Evolutionary conservation across 352 stramenopile species (phyloP).

Genomic region (Globisporangium polare): DNA sequence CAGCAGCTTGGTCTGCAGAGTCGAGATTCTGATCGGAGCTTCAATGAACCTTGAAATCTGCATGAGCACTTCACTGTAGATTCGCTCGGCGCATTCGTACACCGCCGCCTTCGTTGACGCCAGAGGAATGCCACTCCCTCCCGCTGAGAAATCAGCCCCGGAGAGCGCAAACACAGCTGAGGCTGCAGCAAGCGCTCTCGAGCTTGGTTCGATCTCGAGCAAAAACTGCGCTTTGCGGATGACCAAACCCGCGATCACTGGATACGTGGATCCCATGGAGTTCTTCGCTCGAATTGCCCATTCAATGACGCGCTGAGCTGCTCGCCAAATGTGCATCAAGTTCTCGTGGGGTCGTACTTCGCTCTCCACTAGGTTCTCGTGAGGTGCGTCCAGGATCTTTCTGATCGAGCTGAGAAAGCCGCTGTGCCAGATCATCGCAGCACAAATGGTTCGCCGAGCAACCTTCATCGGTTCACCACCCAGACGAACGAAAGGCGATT

Average conservation of each 20-base stretch:
- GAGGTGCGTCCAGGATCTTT: slow-evolving; percentile 36
- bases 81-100: slow-evolving; percentile 73
- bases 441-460: slow-evolving; percentile 78
- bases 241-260: slow-evolving; percentile 69
- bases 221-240: slow-evolving; percentile 86
- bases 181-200: slow-evolving; percentile 62
- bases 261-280: slow-evolving; percentile 82
- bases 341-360: slow-evolving; percentile 83
- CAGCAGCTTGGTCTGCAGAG: slow-evolving; percentile 69
- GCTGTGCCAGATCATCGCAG: slow-evolving; percentile 88
- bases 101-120: slow-evolving; percentile 47
- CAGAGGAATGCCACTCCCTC: slow-evolving; percentile 24
- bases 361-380: slow-evolving; percentile 47
- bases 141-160: slow-evolving; percentile 22
- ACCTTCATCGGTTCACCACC: slow-evolving; percentile 85
- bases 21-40: slow-evolving; percentile 67
- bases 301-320: slow-evolving; percentile 83
- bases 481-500: slow-evolving; percentile 77
- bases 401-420: slow-evolving; percentile 63
- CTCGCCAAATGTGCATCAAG: slow-evolving; percentile 89
- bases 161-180: slow-evolving; percentile 59
- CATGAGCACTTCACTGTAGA: slow-evolving; percentile 84
- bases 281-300: slow-evolving; percentile 89
- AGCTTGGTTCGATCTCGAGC: slow-evolving; percentile 73
- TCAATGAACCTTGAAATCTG: slow-evolving; percentile 81